A percentile compares a stretch with the other conserved stretches of the same genome.
phyloP scores from a whole-genome alignment of 129 eudicot species.

The Deinandra increscens region DNA sequence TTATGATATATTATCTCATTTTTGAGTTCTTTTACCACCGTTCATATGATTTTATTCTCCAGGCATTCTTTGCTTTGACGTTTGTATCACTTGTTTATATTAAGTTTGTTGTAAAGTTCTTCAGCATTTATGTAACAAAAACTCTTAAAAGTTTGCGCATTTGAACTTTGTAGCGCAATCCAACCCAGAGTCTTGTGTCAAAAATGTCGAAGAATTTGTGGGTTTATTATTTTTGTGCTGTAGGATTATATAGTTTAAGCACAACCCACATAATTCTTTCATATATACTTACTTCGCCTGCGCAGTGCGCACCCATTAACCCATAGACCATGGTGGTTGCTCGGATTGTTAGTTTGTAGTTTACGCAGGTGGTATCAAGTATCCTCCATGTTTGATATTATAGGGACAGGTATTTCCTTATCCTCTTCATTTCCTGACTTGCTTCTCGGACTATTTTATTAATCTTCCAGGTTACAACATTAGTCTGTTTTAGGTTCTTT shows the following conservation, averaged over 20 bases:
- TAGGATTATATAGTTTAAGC: not conserved
- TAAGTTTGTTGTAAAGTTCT: constrained; percentile 14
- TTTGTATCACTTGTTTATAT: constrained; percentile 12
- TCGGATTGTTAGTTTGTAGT: not conserved
- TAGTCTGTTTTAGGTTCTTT: too few relatives aligned
- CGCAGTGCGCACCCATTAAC: too few relatives aligned
- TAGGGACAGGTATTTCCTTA: not conserved
- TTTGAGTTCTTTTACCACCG: not conserved
- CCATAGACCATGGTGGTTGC: not conserved
- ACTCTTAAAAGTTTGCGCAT: not conserved
- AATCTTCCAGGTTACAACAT: not conserved
- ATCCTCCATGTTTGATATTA: not conserved
- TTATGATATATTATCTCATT: not conserved
- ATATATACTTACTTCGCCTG: not conserved
- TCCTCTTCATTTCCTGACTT: not conserved
- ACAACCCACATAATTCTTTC: not conserved
- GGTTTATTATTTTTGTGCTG: constrained; percentile 12
- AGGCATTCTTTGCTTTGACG: constrained; percentile 28
- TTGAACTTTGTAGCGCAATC: constrained; percentile 11
- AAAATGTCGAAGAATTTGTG: not conserved
- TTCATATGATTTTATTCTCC: not conserved
- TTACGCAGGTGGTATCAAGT: not conserved
- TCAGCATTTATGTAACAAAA: constrained; percentile 11
- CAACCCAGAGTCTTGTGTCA: not conserved
- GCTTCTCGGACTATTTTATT: not conserved